These are phyloP conservation scores for Penicillium parvum DNA, from an alignment of 495 filamentous ascomycete genomes.

Conservation along the genomic window DNA sequence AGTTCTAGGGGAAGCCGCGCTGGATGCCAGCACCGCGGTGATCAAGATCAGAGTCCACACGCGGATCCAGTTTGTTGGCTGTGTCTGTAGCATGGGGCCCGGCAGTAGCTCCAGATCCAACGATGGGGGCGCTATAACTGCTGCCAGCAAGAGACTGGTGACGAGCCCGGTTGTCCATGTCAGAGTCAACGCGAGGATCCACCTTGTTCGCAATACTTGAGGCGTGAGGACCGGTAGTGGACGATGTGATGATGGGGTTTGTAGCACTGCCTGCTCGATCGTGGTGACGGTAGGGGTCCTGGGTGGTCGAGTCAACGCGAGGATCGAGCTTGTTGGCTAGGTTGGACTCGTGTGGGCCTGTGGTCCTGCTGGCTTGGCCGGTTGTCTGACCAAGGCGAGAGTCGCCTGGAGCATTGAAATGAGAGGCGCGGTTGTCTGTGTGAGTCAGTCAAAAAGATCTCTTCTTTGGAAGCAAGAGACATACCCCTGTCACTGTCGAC, in stretches of 20 bases:
- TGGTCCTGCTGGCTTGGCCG: too few species aligned
- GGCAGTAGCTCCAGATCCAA: conserved; percentile 15
- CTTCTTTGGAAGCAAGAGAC: neutral
- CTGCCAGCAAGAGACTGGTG: conserved; percentile 23
- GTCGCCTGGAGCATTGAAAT: neutral
- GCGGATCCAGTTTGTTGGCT: conserved; percentile 41
- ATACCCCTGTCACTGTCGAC: conserved; percentile 33
- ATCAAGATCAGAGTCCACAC: conserved; percentile 28
- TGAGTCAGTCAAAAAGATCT: neutral
- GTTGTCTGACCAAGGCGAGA: neutral
- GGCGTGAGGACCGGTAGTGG: conserved; percentile 27
- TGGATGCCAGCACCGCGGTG: neutral
- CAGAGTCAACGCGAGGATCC: conserved; percentile 49
- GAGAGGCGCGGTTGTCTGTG: neutral
- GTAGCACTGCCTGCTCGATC: too few species aligned
- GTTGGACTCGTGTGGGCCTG: neutral
- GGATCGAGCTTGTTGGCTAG: neutral
- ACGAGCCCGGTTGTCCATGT: conserved; percentile 35
- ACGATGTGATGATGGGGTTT: neutral
- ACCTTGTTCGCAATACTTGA: conserved; percentile 39
- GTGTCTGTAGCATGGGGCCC: conserved; percentile 36
- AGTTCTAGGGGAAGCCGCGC: too few species aligned
- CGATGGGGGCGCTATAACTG: conserved; percentile 34
- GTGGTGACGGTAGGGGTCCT: neutral
- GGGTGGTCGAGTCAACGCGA: neutral